Conservation (phyloP, 176 grass and related monocot genomes). For the Carex kokanica region DNA sequence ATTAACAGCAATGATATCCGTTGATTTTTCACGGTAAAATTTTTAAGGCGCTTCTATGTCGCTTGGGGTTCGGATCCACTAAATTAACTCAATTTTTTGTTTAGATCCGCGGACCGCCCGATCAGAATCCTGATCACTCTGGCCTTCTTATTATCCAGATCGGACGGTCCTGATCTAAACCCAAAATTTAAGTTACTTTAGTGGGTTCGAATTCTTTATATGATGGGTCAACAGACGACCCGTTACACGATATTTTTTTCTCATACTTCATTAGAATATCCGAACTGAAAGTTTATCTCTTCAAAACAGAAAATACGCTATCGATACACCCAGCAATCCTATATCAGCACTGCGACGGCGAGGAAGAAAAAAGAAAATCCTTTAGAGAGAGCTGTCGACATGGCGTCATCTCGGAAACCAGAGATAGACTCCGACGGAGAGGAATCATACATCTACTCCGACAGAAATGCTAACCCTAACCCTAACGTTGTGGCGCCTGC, state of each 20-base stretch:
- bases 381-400: background rate
- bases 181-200: too few species aligned
- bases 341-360: conserved; percentile 7
- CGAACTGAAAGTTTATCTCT: background rate
- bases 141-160: too few species aligned
- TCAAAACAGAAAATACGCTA: background rate
- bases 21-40: too few species aligned
- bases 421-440: conserved; percentile 47
- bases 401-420: conserved; percentile 49
- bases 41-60: too few species aligned
- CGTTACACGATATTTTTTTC: background rate
- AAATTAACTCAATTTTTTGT: too few species aligned
- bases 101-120: too few species aligned
- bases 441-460: background rate
- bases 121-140: too few species aligned
- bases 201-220: too few species aligned
- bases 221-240: background rate
- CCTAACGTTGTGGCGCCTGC: conserved; percentile 10
- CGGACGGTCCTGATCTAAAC: too few species aligned
- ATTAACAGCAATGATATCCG: too few species aligned
- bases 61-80: too few species aligned
- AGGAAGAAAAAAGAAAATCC: too few species aligned
- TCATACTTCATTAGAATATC: background rate
- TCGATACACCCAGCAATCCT: background rate
- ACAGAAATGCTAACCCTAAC: conserved; percentile 29